These are phyloP conservation scores for Ceratocystis cubensis DNA, from an alignment of 2,329 filamentous ascomycete species.

Conservation along the genomic window DNA sequence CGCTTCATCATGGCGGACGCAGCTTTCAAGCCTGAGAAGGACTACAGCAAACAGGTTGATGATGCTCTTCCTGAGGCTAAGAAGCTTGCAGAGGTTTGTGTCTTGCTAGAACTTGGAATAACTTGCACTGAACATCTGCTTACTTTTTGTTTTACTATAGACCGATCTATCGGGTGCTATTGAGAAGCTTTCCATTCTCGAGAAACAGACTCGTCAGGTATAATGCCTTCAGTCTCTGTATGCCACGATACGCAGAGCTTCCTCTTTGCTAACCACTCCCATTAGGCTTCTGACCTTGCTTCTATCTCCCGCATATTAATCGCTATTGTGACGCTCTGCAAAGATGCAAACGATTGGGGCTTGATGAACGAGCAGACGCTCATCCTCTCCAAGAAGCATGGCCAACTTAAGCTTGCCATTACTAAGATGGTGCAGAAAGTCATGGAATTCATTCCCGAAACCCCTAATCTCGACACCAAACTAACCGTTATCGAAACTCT, in stretches of 20 bases:
- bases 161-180: conserved; percentile 74
- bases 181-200: conserved; percentile 80
- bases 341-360: conserved; percentile 83
- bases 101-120: conserved; percentile 16
- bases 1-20: conserved; percentile 58
- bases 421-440: conserved; percentile 98
- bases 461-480: conserved; percentile 76
- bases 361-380: conserved; percentile 93
- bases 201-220: conserved; percentile 97
- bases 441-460: conserved; percentile 80
- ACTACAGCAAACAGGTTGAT: conserved; percentile 95
- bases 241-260: conserved; percentile 22
- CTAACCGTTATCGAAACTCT: conserved; percentile 88
- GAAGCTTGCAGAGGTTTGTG: conserved; percentile 70
- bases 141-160: conserved; percentile 30
- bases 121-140: not conserved
- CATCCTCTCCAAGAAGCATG: conserved; percentile 97
- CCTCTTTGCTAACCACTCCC: conserved; percentile 25
- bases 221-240: conserved; percentile 23
- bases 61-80: conserved; percentile 81
- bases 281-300: conserved; percentile 80
- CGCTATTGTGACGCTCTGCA: conserved; percentile 85
- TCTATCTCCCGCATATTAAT: conserved; percentile 84
- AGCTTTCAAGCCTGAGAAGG: conserved; percentile 88
- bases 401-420: conserved; percentile 96